Evolutionary conservation across 108 stramenopile genomes (phyloP).

Genomic region (Stephanodiscus minutulus): DNA sequence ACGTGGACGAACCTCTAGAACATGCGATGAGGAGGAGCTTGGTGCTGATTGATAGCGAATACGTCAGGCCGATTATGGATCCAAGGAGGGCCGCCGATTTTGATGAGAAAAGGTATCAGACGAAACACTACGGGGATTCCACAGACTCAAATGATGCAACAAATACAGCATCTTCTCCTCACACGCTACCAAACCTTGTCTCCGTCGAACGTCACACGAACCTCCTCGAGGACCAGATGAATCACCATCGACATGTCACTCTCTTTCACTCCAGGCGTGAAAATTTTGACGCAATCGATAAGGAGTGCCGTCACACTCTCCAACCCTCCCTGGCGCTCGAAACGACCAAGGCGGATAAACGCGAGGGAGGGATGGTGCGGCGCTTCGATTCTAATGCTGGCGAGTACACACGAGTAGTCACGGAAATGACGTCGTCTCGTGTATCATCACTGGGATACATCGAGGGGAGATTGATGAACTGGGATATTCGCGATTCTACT

Average conservation of each 20-base stretch:
- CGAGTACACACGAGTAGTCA: slow-evolving; percentile 20
- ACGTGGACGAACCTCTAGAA: slow-evolving; percentile 37
- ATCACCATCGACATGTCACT: slow-evolving; percentile 38
- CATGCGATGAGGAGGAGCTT: slow-evolving; percentile 27
- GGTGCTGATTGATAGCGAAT: slow-evolving; percentile 27
- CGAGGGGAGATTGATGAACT: slow-evolving; percentile 27
- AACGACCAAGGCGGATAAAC: slow-evolving; percentile 58
- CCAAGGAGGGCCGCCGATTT: slow-evolving; percentile 20
- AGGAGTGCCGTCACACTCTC: slow-evolving; percentile 17
- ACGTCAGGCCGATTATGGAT: slow-evolving; percentile 39
- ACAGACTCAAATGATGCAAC: not conserved
- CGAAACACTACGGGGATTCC: not conserved
- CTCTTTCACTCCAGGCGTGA: slow-evolving; percentile 28
- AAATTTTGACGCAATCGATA: slow-evolving; percentile 29
- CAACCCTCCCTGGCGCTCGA: slow-evolving; percentile 52
- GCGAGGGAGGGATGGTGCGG: slow-evolving; percentile 61
- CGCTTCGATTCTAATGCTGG: slow-evolving; percentile 54
- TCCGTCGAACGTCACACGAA: slow-evolving; percentile 36
- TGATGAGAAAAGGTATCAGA: not conserved
- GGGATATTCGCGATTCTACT: slow-evolving; percentile 25
- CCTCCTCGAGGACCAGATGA: slow-evolving; percentile 42
- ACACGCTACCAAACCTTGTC: slow-evolving; percentile 28
- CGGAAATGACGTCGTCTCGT: slow-evolving; percentile 31
- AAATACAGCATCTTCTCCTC: slow-evolving; percentile 2
- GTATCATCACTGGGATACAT: slow-evolving; percentile 33